A percentile compares a stretch with the other conserved stretches of the same genome.
phyloP scores from a whole-genome alignment of 1,284 basidiomycete genomes.

The Austroboletus novae-zelandiae region DNA sequence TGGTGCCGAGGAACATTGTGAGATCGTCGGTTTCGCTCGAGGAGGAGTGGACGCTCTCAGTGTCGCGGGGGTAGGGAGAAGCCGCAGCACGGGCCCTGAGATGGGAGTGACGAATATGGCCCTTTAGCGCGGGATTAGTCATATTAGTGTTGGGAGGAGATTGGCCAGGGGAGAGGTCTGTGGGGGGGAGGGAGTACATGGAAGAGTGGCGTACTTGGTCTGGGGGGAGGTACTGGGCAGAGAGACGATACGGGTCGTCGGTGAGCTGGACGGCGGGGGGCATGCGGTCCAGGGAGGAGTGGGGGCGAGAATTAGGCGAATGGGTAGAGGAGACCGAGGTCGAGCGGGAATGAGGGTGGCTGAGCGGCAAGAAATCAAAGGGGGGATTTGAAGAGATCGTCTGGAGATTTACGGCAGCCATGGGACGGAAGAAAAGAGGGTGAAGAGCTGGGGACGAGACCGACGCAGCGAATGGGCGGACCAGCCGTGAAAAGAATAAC shows the following conservation, averaged over 20 bases:
- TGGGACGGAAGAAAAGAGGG: constrained; percentile 37
- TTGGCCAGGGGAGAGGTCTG: constrained; percentile 51
- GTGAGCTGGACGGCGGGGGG: constrained; percentile 46
- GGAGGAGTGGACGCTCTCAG: constrained; percentile 80
- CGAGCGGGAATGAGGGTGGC: constrained; percentile 68
- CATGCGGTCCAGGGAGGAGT: constrained; percentile 70
- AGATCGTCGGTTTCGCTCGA: constrained; percentile 83
- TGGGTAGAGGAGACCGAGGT: constrained; percentile 72
- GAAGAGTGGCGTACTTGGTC: constrained; percentile 49
- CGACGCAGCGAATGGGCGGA: constrained; percentile 32
- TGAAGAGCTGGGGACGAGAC: constrained; percentile 41
- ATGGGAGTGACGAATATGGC: constrained; percentile 68
- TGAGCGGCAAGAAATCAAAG: constrained; percentile 66
- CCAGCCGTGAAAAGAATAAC: constrained; percentile 27
- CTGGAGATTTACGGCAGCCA: constrained; percentile 74
- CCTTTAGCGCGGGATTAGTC: constrained; percentile 68
- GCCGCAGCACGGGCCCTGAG: constrained; percentile 73
- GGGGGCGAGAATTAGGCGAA: constrained; percentile 68
- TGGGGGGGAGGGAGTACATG: constrained; percentile 41
- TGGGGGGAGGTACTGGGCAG: constrained; percentile 46
- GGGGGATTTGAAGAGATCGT: constrained; percentile 62
- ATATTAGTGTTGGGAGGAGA: constrained; percentile 71
- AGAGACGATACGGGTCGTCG: constrained; percentile 69
- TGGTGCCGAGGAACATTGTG: constrained; percentile 64
- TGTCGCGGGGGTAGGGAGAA: constrained; percentile 79